Conservation (phyloP, 352 stramenopile genomes). For the Phytophthora citricola region DNA sequence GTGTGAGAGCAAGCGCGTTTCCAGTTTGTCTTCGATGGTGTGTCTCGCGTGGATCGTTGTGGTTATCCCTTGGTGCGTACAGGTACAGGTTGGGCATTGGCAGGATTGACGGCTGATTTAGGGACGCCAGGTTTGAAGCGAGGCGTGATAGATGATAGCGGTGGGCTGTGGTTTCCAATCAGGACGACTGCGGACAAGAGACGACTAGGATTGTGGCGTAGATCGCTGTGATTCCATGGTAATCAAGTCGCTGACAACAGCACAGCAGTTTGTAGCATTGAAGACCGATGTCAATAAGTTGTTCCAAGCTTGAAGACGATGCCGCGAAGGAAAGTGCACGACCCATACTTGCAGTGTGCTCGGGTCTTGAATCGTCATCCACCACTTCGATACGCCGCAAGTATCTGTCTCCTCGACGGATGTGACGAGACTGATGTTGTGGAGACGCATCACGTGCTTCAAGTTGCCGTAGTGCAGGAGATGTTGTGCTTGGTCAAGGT, state of each 20-base stretch:
- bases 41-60: constrained; percentile 22
- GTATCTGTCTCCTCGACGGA: constrained; percentile 54
- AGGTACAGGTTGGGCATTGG: constrained; percentile 22
- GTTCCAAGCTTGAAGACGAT: constrained; percentile 51
- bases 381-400: constrained; percentile 46
- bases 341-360: constrained; percentile 66
- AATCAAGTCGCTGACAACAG: constrained; percentile 58
- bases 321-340: constrained; percentile 57
- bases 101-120: neutral
- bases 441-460: constrained; percentile 56
- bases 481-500: constrained; percentile 69
- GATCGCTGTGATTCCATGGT: constrained; percentile 13
- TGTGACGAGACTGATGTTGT: constrained; percentile 69
- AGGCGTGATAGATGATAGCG: constrained; percentile 4
- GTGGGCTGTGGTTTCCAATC: constrained; percentile 1
- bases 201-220: constrained; percentile 1
- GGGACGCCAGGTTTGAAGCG: neutral
- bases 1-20: constrained; percentile 43
- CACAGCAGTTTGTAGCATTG: constrained; percentile 30
- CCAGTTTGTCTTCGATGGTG: constrained; percentile 25
- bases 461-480: constrained; percentile 66
- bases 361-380: constrained; percentile 74
- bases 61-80: constrained; percentile 35
- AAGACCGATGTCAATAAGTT: constrained; percentile 49
- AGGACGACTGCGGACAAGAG: neutral